Evolutionary conservation across 768 basidiomycete genomes (phyloP), one percentile per base, ranked within the genome.

Genomic region (Trametes villosa): DNA sequence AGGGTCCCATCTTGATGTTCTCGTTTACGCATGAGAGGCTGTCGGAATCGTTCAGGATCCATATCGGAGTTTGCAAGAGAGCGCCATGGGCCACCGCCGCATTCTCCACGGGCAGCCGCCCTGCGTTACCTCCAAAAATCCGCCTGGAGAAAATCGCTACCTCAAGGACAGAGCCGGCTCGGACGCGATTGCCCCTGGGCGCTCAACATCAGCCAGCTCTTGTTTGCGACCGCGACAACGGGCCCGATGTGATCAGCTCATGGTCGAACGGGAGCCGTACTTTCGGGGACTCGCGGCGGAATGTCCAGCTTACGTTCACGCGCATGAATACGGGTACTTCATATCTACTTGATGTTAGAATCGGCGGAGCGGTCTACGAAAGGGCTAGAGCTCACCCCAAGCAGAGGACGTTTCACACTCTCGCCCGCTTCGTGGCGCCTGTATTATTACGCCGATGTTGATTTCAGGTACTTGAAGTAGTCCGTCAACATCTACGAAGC

Each of bases 301-400:
- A 26, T 18, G 52, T 62, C 20, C 61, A 62, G 51, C 56, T 62
- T 17, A 62, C 61, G n/a, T 62, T 62, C 46, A 62, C 56, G 9
- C 55, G 55, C 11, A 41, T 26, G 31, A 46, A 40, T 27, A 17
- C 15, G 5, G 29, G 45, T 8, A 26, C 26, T 9, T 57, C 56
- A 36, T 51, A 57, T 31, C 41, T 62, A 1, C 44, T 62, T 29
- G 54, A 62, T 20, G 44, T 62, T 20, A 27, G 51, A 6, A 22
- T 62, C 20, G 46, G 55, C 7, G 61, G 60, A 9, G 29, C 47
- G 11, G 52, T 40, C 6, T 60, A 60, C 18, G 40, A 36, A 22
- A 24, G 31, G n/a, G 31, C 27, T 18, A 36, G 11, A 29, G 15
- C 26, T 1, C 29, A n/a, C 18, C 20, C 4, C 13, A 34, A 34